Evolutionary conservation across 352 stramenopile species (phyloP).

Genomic region (Phytophthora litchii): DNA sequence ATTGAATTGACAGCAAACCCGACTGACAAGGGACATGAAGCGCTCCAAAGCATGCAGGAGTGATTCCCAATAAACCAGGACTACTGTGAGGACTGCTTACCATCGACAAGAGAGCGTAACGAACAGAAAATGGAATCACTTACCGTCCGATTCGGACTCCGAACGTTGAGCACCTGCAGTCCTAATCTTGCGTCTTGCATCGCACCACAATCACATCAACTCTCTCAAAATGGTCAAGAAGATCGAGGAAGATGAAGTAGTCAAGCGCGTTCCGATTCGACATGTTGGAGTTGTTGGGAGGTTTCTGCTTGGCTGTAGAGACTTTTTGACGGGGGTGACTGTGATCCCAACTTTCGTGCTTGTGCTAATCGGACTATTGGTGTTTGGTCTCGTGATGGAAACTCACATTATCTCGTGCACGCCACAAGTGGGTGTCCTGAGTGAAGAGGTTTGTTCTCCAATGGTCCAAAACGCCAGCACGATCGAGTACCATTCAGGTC

Average conservation of each 20-base stretch:
- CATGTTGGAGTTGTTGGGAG: slow-evolving; percentile 9
- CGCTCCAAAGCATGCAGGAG: neutral
- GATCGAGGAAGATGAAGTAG: slow-evolving; percentile 14
- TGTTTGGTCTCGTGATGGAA: slow-evolving; percentile 28
- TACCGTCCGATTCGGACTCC: too few relatives aligned
- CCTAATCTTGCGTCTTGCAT: neutral
- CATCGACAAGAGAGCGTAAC: neutral
- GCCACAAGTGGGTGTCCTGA: slow-evolving; percentile 10
- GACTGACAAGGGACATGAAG: neutral
- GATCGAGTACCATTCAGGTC: slow-evolving; percentile 26
- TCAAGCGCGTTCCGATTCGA: neutral
- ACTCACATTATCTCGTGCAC: slow-evolving; percentile 18
- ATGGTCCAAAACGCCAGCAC: slow-evolving; percentile 17
- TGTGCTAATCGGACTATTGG: slow-evolving; percentile 19
- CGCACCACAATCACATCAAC: neutral
- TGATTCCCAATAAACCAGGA: too few relatives aligned
- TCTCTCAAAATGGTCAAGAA: slow-evolving; percentile 16
- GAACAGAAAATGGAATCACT: neutral
- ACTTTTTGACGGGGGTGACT: slow-evolving; percentile 25
- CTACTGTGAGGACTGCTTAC: too few relatives aligned
- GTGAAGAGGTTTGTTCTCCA: slow-evolving; percentile 11
- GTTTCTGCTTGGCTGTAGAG: slow-evolving; percentile 12
- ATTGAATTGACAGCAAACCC: neutral
- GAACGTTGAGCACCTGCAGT: neutral
- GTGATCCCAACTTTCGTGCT: slow-evolving; percentile 26